These are phyloP conservation scores for Podochytrium sp. DNA, from an alignment of 192 early-diverging fungal genomes.

Conservation along the genomic window DNA sequence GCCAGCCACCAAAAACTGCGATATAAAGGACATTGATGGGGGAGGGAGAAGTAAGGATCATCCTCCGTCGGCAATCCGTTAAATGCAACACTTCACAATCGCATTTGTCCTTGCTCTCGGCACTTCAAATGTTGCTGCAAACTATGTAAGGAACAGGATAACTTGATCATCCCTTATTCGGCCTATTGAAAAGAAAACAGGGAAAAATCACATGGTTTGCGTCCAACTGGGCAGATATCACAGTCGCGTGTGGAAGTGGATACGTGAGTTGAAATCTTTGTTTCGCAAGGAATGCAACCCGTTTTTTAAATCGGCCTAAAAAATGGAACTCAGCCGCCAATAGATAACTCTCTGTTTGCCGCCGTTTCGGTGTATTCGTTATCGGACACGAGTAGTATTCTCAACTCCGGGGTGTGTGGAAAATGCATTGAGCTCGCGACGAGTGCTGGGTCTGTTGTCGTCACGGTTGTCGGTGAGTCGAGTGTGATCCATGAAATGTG, in stretches of 20 bases:
- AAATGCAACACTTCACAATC: too few species aligned
- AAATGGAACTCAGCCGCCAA: neutral
- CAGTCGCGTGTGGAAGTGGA: neutral
- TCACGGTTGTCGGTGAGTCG: constrained; percentile 11
- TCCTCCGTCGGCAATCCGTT: too few species aligned
- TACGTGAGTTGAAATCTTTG: neutral
- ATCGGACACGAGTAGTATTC: neutral
- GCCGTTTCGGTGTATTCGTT: constrained; percentile 7
- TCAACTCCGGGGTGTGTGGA: constrained; percentile 1
- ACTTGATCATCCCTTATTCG: too few species aligned
- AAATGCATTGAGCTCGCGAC: neutral
- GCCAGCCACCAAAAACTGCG: too few species aligned
- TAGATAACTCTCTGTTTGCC: neutral
- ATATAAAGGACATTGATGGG: too few species aligned
- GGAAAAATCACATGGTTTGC: neutral
- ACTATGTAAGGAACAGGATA: too few species aligned
- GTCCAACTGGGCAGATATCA: neutral
- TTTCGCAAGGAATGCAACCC: neutral
- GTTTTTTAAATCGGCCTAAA: neutral
- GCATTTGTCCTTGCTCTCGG: too few species aligned
- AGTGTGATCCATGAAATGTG: neutral
- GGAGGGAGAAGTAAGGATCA: too few species aligned
- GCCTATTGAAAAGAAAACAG: too few species aligned
- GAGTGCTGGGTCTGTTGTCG: neutral
- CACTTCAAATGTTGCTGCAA: too few species aligned